These are phyloP conservation scores for Backusella morwellensis DNA, from an alignment of 192 early-diverging fungal species.

Conservation along the genomic window DNA sequence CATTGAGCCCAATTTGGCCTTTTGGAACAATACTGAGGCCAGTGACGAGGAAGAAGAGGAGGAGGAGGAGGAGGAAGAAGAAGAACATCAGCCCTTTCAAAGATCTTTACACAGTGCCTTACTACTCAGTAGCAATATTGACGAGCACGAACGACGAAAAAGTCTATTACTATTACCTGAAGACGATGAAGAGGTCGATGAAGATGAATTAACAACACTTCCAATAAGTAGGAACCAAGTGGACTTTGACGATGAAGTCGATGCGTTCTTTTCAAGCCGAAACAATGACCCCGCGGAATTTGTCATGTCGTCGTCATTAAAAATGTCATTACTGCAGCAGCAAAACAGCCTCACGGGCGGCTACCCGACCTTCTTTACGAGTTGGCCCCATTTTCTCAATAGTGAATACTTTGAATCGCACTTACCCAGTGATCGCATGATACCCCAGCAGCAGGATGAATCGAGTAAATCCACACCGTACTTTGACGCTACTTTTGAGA, in stretches of 20 bases:
- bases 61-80: slow-evolving; percentile 13
- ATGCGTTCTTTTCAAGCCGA: slow-evolving; percentile 22
- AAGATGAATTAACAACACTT: slow-evolving; percentile 16
- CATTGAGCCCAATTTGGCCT: not conserved
- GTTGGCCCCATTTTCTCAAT: slow-evolving; percentile 27
- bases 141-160: not conserved
- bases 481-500: slow-evolving; percentile 68
- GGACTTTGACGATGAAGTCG: slow-evolving; percentile 20
- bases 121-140: slow-evolving; percentile 10
- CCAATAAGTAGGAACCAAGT: not conserved
- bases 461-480: slow-evolving; percentile 50
- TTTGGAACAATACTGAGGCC: not conserved
- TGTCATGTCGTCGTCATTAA: not conserved
- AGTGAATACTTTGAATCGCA: slow-evolving; percentile 30
- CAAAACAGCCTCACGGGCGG: not conserved
- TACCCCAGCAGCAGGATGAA: not conserved
- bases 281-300: slow-evolving; percentile 1
- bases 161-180: slow-evolving; percentile 8
- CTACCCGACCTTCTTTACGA: not conserved
- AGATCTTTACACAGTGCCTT: slow-evolving; percentile 17
- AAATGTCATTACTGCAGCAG: slow-evolving; percentile 8
- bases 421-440: not conserved
- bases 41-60: slow-evolving; percentile 19
- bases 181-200: slow-evolving; percentile 16
- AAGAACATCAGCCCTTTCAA: slow-evolving; percentile 6